phyloP scores from a whole-genome alignment of 2,329 filamentous ascomycete genomes.

The Fusarium albosuccineum region DNA sequence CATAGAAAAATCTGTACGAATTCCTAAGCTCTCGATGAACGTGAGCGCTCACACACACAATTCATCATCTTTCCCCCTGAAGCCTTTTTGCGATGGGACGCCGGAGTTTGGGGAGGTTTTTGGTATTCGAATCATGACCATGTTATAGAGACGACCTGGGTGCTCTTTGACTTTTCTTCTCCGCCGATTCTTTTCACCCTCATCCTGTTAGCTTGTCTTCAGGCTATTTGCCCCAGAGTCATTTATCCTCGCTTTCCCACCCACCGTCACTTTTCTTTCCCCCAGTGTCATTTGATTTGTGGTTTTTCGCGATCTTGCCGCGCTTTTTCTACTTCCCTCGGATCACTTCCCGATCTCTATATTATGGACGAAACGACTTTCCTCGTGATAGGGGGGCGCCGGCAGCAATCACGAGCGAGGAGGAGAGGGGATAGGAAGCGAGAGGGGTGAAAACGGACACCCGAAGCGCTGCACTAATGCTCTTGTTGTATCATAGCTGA shows the following conservation, averaged over 20 bases:
- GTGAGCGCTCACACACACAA: conserved; percentile 1
- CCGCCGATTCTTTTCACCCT: conserved; percentile 10
- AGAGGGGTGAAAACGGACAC: not conserved
- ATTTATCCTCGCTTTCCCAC: not conserved
- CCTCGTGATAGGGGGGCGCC: not conserved
- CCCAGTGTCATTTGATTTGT: conserved; percentile 15
- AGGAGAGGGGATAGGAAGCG: not conserved
- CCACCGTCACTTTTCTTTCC: not conserved
- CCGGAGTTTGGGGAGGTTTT: conserved; percentile 39
- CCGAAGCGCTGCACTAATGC: conserved; percentile 18
- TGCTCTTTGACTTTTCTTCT: conserved; percentile 27
- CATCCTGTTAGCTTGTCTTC: conserved; percentile 9
- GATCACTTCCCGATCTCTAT: conserved; percentile 17
- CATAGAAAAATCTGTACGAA: conserved; percentile 38
- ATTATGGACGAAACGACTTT: conserved; percentile 29
- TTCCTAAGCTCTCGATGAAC: conserved; percentile 17
- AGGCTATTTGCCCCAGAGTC: conserved; percentile 12
- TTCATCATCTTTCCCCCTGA: conserved; percentile 17
- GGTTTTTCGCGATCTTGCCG: not conserved
- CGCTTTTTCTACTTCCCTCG: not conserved
- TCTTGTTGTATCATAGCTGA: conserved; percentile 38
- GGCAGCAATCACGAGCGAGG: conserved; percentile 11
- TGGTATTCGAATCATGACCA: conserved; percentile 43
- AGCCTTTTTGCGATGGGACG: conserved; percentile 36
- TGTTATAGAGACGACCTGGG: conserved; percentile 45